These are phyloP conservation scores for Boletus pseudo-olivaceus DNA, from an alignment of 768 basidiomycete genomes.

Conservation along the genomic window DNA sequence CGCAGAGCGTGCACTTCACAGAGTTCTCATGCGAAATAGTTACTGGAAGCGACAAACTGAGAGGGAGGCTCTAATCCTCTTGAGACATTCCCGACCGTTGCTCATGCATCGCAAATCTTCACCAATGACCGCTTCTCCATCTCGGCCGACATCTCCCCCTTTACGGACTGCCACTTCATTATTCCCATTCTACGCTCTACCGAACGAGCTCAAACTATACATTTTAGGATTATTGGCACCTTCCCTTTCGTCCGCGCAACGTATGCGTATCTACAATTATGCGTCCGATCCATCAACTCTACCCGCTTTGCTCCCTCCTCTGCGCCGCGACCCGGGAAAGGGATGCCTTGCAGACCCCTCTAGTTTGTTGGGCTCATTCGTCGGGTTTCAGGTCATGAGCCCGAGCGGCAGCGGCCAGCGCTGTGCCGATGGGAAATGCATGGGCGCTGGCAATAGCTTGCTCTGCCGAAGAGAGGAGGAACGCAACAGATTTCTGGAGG, in stretches of 20 bases:
- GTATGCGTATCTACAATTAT: conserved; percentile 51
- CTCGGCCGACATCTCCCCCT: conserved; percentile 14
- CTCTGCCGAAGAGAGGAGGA: conserved; percentile 41
- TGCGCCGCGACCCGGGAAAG: conserved; percentile 21
- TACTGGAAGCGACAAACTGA: conserved; percentile 43
- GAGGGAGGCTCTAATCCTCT: conserved; percentile 47
- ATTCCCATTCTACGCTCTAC: conserved; percentile 43
- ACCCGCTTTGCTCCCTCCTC: conserved; percentile 38
- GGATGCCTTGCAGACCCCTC: conserved; percentile 22
- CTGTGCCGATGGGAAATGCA: conserved; percentile 38
- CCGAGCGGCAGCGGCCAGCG: conserved; percentile 17
- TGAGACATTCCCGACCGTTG: conserved; percentile 47
- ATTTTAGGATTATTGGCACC: conserved; percentile 57
- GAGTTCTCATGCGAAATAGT: conserved; percentile 45
- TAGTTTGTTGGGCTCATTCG: conserved; percentile 10
- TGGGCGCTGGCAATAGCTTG: conserved; percentile 37
- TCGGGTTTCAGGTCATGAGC: conserved; percentile 6
- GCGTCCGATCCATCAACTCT: conserved; percentile 50
- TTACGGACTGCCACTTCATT: conserved; percentile 14
- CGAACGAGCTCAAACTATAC: conserved; percentile 54
- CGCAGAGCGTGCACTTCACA: conserved; percentile 33
- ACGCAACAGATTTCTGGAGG: conserved; percentile 41
- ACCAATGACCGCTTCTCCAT: conserved; percentile 8
- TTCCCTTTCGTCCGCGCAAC: conserved; percentile 53
- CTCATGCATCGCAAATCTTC: conserved; percentile 35